Evolutionary conservation across 169 alveolate species (phyloP), one percentile per base, ranked within the genome.

Genomic region (Cytauxzoon felis): DNA sequence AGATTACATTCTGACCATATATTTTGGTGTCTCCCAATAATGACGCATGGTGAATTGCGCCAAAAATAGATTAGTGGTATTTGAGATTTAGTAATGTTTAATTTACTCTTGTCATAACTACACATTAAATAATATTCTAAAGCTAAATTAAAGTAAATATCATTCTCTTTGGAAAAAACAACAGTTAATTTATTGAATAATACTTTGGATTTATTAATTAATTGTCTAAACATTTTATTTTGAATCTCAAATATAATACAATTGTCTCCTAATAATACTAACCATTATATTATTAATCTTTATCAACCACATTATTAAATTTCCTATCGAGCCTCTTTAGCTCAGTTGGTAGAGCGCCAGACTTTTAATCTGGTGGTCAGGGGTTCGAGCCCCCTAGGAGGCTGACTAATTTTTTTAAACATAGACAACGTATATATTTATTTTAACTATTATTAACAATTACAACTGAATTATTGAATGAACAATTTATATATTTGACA

Each of bases 281-380:
- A 3, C 5, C 19, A 34, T 52, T 23, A 7, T 18, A 18, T 11
- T n/a, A 11, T 3, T 57, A 18, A 57, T 36, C 6, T 3, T 9
- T 5, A 8, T 53, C 48, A 53, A 60, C 59, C n/a, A 11, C 29
- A 52, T 8, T 5, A 5, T 57, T 23, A 18, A 11, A 57, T 6
- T 27, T 7, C 3, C 50, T 1, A 19, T 23, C 33, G 11, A 32
- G 94, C 94, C 90, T 66, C 90, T 90, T 87, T 94, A 93, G 98
- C 98, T 94, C 98, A 94, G 98, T 93, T 95, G 99, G 99, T 94
- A 95, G 99, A 95, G 99, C 98, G 98, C 98, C 96, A 93, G 99
- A 94, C 99, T 95, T 95, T 95, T 95, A 95, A 95, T 94, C 99
- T 94, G 96, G 98, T 95, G 99, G 99, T 94, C 99, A 94, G 93